These are phyloP conservation scores for Nemania serpens DNA, from an alignment of 2,329 filamentous ascomycete species.

Conservation along the genomic window DNA sequence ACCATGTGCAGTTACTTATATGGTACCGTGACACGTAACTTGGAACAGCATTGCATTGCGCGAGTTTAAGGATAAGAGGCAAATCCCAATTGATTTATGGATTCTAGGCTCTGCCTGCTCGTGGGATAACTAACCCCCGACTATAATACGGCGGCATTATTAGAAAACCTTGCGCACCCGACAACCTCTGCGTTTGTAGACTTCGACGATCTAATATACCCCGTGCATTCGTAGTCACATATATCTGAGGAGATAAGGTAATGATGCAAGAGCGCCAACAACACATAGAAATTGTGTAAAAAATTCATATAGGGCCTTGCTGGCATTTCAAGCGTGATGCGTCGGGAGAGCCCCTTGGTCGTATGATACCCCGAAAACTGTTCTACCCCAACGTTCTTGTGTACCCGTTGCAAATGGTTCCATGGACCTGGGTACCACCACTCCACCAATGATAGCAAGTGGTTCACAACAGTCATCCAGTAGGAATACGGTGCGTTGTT, in stretches of 20 bases:
- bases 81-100: neutral
- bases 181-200: neutral
- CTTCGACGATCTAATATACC: neutral
- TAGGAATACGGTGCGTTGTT: neutral
- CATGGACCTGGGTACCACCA: neutral
- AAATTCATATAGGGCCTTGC: too few relatives aligned
- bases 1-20: too few relatives aligned
- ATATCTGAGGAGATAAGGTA: neutral
- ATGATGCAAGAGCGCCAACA: too few relatives aligned
- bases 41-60: too few relatives aligned
- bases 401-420: constrained; percentile 1
- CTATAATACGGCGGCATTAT: neutral
- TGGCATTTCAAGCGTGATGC: neutral
- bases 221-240: neutral
- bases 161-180: neutral
- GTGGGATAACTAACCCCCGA: neutral
- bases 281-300: too few relatives aligned
- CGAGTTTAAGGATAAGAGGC: too few relatives aligned
- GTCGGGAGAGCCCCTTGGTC: neutral
- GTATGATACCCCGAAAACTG: neutral
- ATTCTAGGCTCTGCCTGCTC: too few relatives aligned
- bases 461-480: neutral
- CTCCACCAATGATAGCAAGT: neutral
- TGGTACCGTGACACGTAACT: too few relatives aligned
- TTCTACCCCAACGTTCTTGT: neutral